Evolutionary conservation across 2,329 filamentous ascomycete species (phyloP).

Genomic region (Byssochlamys sp.): DNA sequence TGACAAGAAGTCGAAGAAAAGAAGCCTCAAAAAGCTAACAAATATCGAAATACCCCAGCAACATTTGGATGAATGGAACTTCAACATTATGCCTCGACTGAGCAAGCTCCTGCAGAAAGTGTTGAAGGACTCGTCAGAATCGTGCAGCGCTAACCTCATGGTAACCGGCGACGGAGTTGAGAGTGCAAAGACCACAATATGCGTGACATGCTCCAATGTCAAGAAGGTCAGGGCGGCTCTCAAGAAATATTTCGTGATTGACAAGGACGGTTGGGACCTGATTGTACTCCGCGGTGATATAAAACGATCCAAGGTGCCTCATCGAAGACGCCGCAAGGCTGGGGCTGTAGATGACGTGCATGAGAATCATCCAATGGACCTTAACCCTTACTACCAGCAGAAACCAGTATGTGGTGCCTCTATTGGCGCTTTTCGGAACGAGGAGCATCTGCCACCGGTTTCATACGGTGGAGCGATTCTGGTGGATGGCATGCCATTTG

Average conservation of each 20-base stretch:
- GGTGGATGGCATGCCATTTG: constrained; percentile 74
- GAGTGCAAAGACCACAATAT: constrained; percentile 52
- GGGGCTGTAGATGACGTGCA: constrained; percentile 17
- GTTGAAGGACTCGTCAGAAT: constrained; percentile 50
- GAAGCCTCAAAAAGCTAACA: constrained; percentile 36
- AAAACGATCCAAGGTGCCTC: constrained; percentile 44
- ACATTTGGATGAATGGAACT: constrained; percentile 51
- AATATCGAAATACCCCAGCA: constrained; percentile 46
- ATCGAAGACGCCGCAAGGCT: constrained; percentile 29
- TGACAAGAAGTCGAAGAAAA: constrained; percentile 28
- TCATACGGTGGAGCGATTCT: constrained; percentile 81
- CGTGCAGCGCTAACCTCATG: constrained; percentile 51
- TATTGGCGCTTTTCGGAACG: constrained; percentile 79
- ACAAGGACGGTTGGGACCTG: constrained; percentile 48
- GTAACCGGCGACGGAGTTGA: constrained; percentile 50
- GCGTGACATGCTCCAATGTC: constrained; percentile 52
- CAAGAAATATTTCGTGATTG: constrained; percentile 48
- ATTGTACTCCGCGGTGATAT: constrained; percentile 53
- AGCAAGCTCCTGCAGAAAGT: constrained; percentile 51
- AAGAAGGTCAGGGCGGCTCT: constrained; percentile 50
- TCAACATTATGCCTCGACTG: constrained; percentile 47
- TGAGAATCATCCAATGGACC: constrained; percentile 20
- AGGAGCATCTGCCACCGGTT: constrained; percentile 78
- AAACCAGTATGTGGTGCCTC: constrained; percentile 77
- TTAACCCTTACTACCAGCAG: constrained; percentile 68